Evolutionary conservation across 164 flowering plant genomes (phyloP), one percentile per base, ranked within the genome.

Genomic region (Warburgia ugandensis): DNA sequence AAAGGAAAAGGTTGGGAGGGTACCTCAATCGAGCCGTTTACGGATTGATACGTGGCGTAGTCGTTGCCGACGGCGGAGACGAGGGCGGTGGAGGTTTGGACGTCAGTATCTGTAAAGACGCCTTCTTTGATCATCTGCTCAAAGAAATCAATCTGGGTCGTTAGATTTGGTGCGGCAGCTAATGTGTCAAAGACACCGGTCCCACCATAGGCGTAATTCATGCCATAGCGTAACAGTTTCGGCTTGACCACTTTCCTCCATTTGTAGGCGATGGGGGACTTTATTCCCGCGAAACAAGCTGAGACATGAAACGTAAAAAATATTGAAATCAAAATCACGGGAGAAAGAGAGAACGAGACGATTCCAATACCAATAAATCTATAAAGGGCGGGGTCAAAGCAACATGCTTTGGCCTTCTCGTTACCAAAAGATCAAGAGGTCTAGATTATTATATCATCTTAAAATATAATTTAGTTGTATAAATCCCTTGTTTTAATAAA

Each of bases 151-250:
- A 79, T 72, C 47, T 77, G 85, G 45, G 61, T 38, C 0, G 81
- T 69, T 68, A 79, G 65, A 60, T 76, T 79, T 10, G 81, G 79
- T n/a, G 43, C 63, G 3, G 35, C 33, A 5, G 42, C 61, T 40
- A 52, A 13, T 37, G 79, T 77, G 37, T 67, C 32, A 63, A 79
- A 79, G 1, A 74, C 79, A 11, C 81, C 85, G 1, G 80, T 68
- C 63, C 85, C 85, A 27, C 81, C 85, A 27, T 63, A 57, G 0
- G 85, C 85, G 44, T 70, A 79, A 60, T 77, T 79, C 65, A 77
- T 63, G 2, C 81, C 81, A 26, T 56, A 13, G 25, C 47, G 20
- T 33, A 52, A 6, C n/a, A 32, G 32, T 29, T 54, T 59, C 37
- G 35, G 42, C 26, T 35, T 52, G 4, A 10, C n/a, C n/a, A n/a